These are phyloP conservation scores for Solanum raphanifolium DNA, from an alignment of 257 asterid species.

Conservation along the genomic window DNA sequence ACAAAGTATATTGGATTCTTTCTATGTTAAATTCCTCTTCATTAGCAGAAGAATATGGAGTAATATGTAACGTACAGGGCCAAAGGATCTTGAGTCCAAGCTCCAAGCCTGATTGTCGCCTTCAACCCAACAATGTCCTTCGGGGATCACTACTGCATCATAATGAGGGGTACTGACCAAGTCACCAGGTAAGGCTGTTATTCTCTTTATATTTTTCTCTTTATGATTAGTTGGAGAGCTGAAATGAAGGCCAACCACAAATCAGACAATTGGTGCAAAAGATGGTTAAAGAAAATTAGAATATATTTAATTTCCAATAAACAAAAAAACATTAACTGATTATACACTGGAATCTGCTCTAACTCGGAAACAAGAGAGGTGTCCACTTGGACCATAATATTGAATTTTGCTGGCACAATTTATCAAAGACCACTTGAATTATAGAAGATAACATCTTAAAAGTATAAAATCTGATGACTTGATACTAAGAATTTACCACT, in stretches of 20 bases:
- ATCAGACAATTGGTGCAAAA: not conserved
- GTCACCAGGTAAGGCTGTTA: slow-evolving; percentile 78
- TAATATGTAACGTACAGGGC: slow-evolving; percentile 45
- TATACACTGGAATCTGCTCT: not conserved
- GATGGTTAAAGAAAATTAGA: not conserved
- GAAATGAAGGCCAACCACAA: slow-evolving; percentile 4
- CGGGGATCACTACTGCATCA: slow-evolving; percentile 56
- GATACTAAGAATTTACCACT: not conserved
- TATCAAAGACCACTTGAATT: not conserved
- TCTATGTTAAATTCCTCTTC: not conserved
- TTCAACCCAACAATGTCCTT: slow-evolving; percentile 93
- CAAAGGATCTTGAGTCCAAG: slow-evolving; percentile 70
- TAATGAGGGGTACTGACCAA: slow-evolving; percentile 38
- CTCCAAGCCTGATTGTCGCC: slow-evolving; percentile 78
- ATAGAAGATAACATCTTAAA: not conserved
- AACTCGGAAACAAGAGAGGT: not conserved
- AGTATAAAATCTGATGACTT: not conserved
- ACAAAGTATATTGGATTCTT: not conserved
- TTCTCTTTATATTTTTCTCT: slow-evolving; percentile 67
- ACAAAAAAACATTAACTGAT: not conserved
- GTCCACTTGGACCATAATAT: not conserved
- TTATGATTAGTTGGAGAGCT: slow-evolving; percentile 60
- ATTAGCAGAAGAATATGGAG: not conserved
- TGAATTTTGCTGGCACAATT: not conserved
- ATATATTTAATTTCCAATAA: not conserved